Conservation (phyloP, 2,329 filamentous ascomycete species). For the Fusarium floridanum region DNA sequence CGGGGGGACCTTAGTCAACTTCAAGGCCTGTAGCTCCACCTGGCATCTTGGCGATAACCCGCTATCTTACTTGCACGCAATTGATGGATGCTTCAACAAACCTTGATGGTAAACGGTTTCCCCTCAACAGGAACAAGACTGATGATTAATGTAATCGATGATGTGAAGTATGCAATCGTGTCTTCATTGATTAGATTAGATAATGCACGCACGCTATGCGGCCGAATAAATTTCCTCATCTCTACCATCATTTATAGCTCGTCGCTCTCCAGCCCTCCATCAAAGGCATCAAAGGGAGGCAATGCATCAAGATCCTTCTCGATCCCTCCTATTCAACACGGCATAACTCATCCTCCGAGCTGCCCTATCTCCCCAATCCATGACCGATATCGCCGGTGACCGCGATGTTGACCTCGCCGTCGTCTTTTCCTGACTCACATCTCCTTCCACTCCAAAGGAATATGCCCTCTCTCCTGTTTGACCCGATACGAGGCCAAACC, state of each 20-base stretch:
- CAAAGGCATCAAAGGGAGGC: too few species aligned
- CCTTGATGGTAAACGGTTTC: slow-evolving; percentile 1
- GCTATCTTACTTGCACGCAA: not conserved
- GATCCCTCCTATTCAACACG: slow-evolving; percentile 31
- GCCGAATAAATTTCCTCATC: slow-evolving; percentile 6
- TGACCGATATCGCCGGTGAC: slow-evolving; percentile 40
- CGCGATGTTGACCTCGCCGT: slow-evolving; percentile 26
- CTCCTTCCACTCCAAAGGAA: slow-evolving; percentile 44
- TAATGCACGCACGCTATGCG: slow-evolving; percentile 29
- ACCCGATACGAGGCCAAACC: slow-evolving; percentile 41
- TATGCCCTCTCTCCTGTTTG: slow-evolving; percentile 37
- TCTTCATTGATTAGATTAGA: slow-evolving; percentile 27
- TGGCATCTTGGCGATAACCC: slow-evolving; percentile 24
- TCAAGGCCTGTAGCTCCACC: slow-evolving; percentile 30
- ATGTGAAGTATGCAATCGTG: slow-evolving; percentile 5
- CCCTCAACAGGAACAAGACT: not conserved
- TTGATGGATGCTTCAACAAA: not conserved
- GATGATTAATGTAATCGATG: not conserved
- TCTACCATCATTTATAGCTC: not conserved
- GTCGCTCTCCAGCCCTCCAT: not conserved
- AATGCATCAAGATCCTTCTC: slow-evolving; percentile 7
- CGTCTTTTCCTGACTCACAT: slow-evolving; percentile 43
- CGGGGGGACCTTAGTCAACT: slow-evolving; percentile 4
- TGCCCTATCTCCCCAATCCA: slow-evolving; percentile 38
- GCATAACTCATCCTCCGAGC: slow-evolving; percentile 40